Conservation (phyloP, 331 rosid species). For the Rhamnella rubrinervis region DNA sequence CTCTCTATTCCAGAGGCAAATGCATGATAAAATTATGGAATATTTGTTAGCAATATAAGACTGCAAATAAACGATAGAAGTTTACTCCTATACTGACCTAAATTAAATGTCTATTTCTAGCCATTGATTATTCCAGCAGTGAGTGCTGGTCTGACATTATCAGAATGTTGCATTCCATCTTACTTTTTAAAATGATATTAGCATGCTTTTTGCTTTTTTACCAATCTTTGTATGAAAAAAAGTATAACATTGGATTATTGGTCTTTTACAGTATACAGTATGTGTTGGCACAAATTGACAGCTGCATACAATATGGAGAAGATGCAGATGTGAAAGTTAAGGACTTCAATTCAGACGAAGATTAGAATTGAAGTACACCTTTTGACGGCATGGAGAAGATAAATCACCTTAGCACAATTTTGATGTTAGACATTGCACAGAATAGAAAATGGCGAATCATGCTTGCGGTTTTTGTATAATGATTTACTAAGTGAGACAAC, state of each 20-base stretch:
- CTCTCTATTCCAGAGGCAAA: neutral
- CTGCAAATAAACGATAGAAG: too few species aligned
- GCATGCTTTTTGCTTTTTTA: neutral
- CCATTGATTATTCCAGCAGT: too few species aligned
- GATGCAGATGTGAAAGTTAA: conserved; percentile 70
- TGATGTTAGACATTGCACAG: neutral
- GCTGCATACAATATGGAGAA: conserved; percentile 68
- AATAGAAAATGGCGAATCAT: neutral
- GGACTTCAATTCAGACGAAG: conserved; percentile 67
- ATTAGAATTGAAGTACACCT: conserved; percentile 28
- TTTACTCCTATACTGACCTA: too few species aligned
- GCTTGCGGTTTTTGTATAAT: neutral
- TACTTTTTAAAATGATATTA: neutral
- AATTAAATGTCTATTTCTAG: too few species aligned
- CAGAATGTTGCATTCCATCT: neutral
- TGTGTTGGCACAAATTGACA: conserved; percentile 69
- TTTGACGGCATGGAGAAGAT: neutral
- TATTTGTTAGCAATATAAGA: too few species aligned
- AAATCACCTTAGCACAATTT: neutral
- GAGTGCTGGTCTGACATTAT: too few species aligned
- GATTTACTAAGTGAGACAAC: too few species aligned
- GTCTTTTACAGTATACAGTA: conserved; percentile 55
- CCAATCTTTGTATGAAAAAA: neutral
- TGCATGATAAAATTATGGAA: too few species aligned
- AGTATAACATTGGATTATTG: conserved; percentile 7